phyloP scores from a whole-genome alignment of 2,329 filamentous ascomycete genomes.

The Tolypocladium tundrense region DNA sequence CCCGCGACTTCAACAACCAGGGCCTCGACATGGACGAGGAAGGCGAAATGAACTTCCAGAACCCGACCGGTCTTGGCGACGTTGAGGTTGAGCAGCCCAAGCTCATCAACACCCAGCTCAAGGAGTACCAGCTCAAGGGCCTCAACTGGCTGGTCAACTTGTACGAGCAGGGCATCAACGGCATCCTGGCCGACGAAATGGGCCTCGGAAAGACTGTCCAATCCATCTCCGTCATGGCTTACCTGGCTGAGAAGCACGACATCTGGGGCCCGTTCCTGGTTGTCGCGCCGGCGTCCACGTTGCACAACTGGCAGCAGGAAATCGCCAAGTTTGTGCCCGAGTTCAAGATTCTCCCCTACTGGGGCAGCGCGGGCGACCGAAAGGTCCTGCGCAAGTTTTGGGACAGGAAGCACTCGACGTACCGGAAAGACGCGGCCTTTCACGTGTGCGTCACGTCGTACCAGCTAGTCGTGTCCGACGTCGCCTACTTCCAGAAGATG shows the following conservation, averaged over 20 bases:
- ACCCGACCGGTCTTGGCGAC: constrained; percentile 87
- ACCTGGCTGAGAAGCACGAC: constrained; percentile 92
- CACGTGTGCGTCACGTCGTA: constrained; percentile 96
- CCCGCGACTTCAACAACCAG: constrained; percentile 80
- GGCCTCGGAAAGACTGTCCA: constrained; percentile 98
- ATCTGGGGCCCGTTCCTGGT: constrained; percentile 98
- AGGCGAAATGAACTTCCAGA: constrained; percentile 99
- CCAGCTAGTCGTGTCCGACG: constrained; percentile 90
- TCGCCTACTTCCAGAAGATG: constrained; percentile 98
- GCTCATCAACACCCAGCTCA: constrained; percentile 85
- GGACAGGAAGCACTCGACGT: constrained; percentile 96
- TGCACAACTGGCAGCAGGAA: constrained; percentile 99
- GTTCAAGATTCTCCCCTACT: constrained; percentile 93
- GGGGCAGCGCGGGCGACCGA: constrained; percentile 87
- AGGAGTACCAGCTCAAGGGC: constrained; percentile 98
- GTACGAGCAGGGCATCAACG: constrained; percentile 99
- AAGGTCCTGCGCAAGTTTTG: constrained; percentile 98
- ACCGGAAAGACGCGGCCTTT: constrained; percentile 86
- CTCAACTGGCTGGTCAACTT: constrained; percentile 98
- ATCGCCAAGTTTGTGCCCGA: constrained; percentile 89
- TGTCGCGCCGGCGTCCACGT: constrained; percentile 86
- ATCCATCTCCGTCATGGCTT: constrained; percentile 98
- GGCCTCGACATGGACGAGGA: constrained; percentile 69
- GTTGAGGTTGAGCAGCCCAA: constrained; percentile 92
- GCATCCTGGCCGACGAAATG: constrained; percentile 98